Evolutionary conservation across 352 stramenopile species (phyloP).

Genomic region (Pythium chondricola): DNA sequence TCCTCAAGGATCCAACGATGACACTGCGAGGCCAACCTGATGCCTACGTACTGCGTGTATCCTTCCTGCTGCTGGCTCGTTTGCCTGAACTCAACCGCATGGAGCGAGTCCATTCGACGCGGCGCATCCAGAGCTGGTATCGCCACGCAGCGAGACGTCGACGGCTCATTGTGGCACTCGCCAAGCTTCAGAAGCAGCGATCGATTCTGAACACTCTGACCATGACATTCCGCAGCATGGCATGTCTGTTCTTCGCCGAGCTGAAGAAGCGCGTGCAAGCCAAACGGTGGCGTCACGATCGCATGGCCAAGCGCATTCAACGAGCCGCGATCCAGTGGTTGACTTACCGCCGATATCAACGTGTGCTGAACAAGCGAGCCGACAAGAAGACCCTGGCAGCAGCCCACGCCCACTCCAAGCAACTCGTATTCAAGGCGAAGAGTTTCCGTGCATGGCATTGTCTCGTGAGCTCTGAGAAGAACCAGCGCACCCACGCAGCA

Average conservation of each 20-base stretch:
- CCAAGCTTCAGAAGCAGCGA: slow-evolving; percentile 30
- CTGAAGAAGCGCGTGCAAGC: slow-evolving; percentile 26
- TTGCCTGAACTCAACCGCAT: slow-evolving; percentile 27
- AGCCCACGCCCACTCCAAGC: slow-evolving; percentile 2
- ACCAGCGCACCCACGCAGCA: slow-evolving; percentile 1
- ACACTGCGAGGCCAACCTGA: slow-evolving; percentile 30
- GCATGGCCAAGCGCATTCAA: slow-evolving; percentile 45
- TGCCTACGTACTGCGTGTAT: slow-evolving; percentile 42
- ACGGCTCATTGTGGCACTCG: slow-evolving; percentile 21
- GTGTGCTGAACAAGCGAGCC: slow-evolving; percentile 29
- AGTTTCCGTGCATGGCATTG: slow-evolving; percentile 12
- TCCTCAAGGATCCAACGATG: slow-evolving; percentile 27
- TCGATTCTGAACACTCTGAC: slow-evolving; percentile 35
- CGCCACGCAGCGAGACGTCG: slow-evolving; percentile 15
- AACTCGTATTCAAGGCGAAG: neutral
- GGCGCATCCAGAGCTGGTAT: slow-evolving; percentile 40
- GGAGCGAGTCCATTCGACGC: slow-evolving; percentile 12
- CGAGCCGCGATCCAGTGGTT: slow-evolving; percentile 32
- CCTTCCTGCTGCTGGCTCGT: slow-evolving; percentile 39
- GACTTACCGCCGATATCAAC: slow-evolving; percentile 34
- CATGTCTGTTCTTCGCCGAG: slow-evolving; percentile 40
- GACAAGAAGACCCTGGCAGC: slow-evolving; percentile 1
- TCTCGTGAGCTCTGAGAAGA: slow-evolving; percentile 7
- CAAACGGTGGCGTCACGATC: slow-evolving; percentile 27
- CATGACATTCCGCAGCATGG: slow-evolving; percentile 34